Conservation (phyloP, 345 rosid genomes). For the Populus nigra region DNA sequence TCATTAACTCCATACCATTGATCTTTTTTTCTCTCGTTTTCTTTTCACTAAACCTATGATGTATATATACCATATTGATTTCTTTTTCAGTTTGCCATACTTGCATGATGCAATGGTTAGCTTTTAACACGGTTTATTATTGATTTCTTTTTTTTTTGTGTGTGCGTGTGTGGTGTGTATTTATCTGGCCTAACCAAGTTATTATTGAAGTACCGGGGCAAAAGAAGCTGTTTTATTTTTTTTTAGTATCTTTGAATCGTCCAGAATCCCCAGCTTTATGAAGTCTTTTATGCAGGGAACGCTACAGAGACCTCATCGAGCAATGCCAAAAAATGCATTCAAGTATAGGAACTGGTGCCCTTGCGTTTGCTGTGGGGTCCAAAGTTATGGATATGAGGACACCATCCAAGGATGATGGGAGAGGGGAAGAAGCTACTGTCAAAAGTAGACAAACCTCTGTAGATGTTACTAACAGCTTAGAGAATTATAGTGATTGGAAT, state of each 20-base stretch:
- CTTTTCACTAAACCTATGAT: neutral
- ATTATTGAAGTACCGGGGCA: neutral
- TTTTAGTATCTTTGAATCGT: neutral
- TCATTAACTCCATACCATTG: neutral
- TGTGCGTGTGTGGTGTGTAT: neutral
- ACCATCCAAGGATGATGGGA: constrained; percentile 60
- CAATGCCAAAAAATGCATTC: constrained; percentile 88
- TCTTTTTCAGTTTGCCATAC: neutral
- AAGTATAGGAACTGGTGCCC: constrained; percentile 86
- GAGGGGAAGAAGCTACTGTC: constrained; percentile 43
- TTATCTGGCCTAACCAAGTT: neutral
- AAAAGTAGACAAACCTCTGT: constrained; percentile 40
- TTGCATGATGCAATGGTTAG: neutral
- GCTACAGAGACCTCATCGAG: constrained; percentile 59
- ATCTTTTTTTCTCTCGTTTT: neutral
- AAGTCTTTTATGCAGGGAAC: constrained; percentile 51
- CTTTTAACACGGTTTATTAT: neutral
- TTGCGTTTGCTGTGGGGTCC: constrained; percentile 87
- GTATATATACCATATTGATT: neutral
- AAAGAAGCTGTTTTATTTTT: neutral
- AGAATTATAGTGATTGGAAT: constrained; percentile 43
- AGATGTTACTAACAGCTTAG: constrained; percentile 41
- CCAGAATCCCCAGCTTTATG: constrained; percentile 11
- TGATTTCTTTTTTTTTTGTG: neutral
- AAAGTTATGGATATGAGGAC: constrained; percentile 93